Evolutionary conservation across 129 eudicot species (phyloP), one percentile per base, ranked within the genome.

Genomic region (Helichrysum umbraculigerum): DNA sequence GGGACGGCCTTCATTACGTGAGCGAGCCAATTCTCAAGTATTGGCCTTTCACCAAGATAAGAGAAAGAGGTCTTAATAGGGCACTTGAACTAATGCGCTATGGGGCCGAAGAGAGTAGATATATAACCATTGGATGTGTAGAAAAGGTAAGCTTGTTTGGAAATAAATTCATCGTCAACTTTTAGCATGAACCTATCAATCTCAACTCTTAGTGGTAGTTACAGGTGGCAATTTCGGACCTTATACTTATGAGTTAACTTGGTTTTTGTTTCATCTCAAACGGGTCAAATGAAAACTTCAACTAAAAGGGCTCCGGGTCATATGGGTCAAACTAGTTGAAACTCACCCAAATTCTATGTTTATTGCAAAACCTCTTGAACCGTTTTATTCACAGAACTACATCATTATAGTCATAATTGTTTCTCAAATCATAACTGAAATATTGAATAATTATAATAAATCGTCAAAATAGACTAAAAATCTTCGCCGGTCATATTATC

Each of bases 21-120:
- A 80, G 82, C 10, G 96, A 90, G 79, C 96, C 96, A 20, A 35
- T 90, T 20, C 78, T 90, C 44, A 87, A 80, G 70, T 74, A 67
- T 19, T 90, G 96, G 96, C 96, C 96, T 0, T 74, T 87, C 68
- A 83, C 82, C 72, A 87, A 87, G 71, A 51, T 90, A 14, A 77
- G 96, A 72, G 88, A 90, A 74, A 87, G 72, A 75, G 96, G 88
- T 20, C 68, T 90, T 17, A 76, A 77, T 63, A 87, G 84, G 66
- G 76, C 87, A 14, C 81, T 90, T 79, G 88, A 83, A 60, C 81
- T 83, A 78, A 87, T 90, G 96, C 81, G 87, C 3, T 87, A 90
- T 52, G 76, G 83, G 7, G 92, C 96, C 1, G 81, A 87, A 68
- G 88, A 83, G 71, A 83, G 70, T 51, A 81, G 96, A 87, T 90